Evolutionary conservation across 2,329 filamentous ascomycete genomes (phyloP).

Genomic region (Fusarium miscanthi): DNA sequence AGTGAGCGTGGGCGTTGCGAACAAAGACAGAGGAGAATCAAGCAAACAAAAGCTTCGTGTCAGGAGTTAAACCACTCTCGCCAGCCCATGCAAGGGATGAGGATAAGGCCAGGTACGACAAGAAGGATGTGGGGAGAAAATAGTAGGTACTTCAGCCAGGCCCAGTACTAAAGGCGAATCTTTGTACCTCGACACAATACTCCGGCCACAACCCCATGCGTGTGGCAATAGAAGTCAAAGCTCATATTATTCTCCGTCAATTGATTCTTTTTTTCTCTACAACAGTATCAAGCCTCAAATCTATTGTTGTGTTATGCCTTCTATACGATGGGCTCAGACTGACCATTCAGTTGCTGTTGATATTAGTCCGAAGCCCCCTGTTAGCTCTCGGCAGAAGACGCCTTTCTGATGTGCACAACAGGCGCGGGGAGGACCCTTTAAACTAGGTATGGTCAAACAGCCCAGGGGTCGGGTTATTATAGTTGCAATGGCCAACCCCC

Average conservation of each 20-base stretch:
- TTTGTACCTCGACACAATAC: neutral
- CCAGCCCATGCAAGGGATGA: conserved; percentile 34
- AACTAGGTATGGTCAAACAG: neutral
- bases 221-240: neutral
- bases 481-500: conserved; percentile 5
- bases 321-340: neutral
- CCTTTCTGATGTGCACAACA: neutral
- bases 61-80: conserved; percentile 28
- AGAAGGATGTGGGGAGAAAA: conserved; percentile 22
- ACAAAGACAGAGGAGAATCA: conserved; percentile 13
- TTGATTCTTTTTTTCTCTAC: neutral
- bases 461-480: conserved; percentile 4
- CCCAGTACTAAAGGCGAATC: neutral
- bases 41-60: conserved; percentile 29
- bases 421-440: conserved; percentile 18
- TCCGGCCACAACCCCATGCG: neutral
- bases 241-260: neutral
- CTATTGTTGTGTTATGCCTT: neutral
- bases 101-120: conserved; percentile 23
- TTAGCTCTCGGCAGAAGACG: neutral
- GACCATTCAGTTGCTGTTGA: neutral
- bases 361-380: neutral
- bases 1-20: conserved; percentile 1
- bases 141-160: conserved; percentile 4
- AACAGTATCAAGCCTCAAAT: neutral